Base-by-base conservation (phyloP, 495 filamentous ascomycete genomes). In the Aspergillus sclerotioniger region DNA sequence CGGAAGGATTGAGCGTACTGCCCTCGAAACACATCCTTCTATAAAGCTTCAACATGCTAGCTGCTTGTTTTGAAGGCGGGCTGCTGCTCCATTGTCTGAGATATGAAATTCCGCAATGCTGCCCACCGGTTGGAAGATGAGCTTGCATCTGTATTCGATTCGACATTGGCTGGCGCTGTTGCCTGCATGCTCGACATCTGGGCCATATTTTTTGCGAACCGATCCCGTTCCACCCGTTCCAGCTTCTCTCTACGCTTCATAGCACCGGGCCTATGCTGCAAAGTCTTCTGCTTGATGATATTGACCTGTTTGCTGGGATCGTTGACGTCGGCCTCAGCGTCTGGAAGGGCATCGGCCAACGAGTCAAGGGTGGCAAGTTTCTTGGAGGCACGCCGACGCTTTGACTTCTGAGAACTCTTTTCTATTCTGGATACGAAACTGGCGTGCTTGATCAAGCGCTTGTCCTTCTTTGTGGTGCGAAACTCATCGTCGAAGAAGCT, bases 171-270 rank as follows among this genome's bases (percentile, higher is more conserved):
- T 33, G 56, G 51, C 16, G 67, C 31, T 37, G 54, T 51, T 39
- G 67, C 15, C 19, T 65, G 63, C 10, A 72, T 74, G 63, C 35
- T 68, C 41, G 59, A 81, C 79, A 63, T 72, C 56, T 84, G 79
- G 39, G 88, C 91, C 79, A 98, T 74, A 71, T 92, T 96, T 72
- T 77, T 81, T 56, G 82, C 85, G 66, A 96, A 96, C 57, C 92
- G 78, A 71, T 90, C 85, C 67, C 87, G 84, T 80, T 98, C 93
- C 61, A 78, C 71, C 70, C 75, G 82, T 51, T 95, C 88, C 28
- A 96, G 41, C 69, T 82, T 85, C 70, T 91, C 90, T 74, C 88
- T 92, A 62, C 84, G 79, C 81, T 91, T 96, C 76, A 90, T 77
- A 13, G 90, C 90, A 0, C 93, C 92, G 0, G 89, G 90, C 51